Evolutionary conservation across 768 basidiomycete species (phyloP).

Genomic region (Termitomyces titanicus): DNA sequence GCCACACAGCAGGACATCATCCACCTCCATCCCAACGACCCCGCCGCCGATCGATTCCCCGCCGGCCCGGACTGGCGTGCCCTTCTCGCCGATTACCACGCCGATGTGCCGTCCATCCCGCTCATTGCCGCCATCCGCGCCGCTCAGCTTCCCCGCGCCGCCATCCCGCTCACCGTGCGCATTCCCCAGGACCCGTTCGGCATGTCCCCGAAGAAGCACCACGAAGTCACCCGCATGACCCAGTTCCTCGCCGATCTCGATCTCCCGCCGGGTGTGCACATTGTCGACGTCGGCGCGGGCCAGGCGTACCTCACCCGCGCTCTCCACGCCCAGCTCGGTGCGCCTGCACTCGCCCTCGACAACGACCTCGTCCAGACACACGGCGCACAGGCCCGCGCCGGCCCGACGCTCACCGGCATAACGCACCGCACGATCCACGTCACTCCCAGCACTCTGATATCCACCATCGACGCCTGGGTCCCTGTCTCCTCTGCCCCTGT

Average conservation of each 20-base stretch:
- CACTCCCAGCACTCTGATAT: slow-evolving; percentile 41
- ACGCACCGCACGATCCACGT: slow-evolving; percentile 57
- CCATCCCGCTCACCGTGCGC: slow-evolving; percentile 17
- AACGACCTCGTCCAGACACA: slow-evolving; percentile 52
- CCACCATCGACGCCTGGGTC: slow-evolving; percentile 53
- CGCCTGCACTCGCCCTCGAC: slow-evolving; percentile 65
- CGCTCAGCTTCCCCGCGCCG: slow-evolving; percentile 20
- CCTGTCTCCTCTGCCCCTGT: slow-evolving; percentile 15
- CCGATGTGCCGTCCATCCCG: neutral
- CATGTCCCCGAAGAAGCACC: slow-evolving; percentile 75
- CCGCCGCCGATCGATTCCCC: slow-evolving; percentile 19
- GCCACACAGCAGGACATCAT: slow-evolving; percentile 28
- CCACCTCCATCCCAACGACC: slow-evolving; percentile 43
- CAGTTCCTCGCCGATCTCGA: slow-evolving; percentile 28
- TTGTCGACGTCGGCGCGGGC: slow-evolving; percentile 74
- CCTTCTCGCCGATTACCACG: slow-evolving; percentile 16
- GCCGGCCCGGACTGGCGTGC: slow-evolving; percentile 16
- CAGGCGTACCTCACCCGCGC: slow-evolving; percentile 66
- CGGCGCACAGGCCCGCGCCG: slow-evolving; percentile 37
- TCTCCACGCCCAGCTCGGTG: slow-evolving; percentile 29
- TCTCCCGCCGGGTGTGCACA: slow-evolving; percentile 30
- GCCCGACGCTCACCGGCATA: slow-evolving; percentile 29
- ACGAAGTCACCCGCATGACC: slow-evolving; percentile 67
- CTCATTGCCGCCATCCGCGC: slow-evolving; percentile 19
- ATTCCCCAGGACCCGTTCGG: slow-evolving; percentile 29